Conservation (phyloP, 1,284 basidiomycete species). For the Thecaphora thlaspeos region DNA sequence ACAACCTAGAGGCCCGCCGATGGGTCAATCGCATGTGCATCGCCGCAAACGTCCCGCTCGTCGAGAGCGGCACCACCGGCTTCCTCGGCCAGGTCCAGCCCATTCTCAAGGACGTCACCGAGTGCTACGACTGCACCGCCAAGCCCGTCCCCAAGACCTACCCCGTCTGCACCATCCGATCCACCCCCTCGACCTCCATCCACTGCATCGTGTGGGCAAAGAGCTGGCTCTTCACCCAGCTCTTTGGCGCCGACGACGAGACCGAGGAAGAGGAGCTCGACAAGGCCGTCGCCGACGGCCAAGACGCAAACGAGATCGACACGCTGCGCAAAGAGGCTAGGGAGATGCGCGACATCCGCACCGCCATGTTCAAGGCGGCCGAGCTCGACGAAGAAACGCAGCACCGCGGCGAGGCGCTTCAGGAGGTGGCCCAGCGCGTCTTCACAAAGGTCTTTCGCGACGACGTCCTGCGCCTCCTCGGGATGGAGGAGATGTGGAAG, state of each 20-base stretch:
- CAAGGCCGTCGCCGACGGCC: constrained; percentile 80
- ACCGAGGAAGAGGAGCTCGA: constrained; percentile 68
- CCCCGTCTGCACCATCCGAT: constrained; percentile 96
- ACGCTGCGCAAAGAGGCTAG: constrained; percentile 82
- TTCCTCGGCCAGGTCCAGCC: constrained; percentile 70
- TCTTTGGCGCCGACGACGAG: constrained; percentile 36
- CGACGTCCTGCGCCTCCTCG: constrained; percentile 83
- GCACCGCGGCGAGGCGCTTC: constrained; percentile 15
- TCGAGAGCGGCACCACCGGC: constrained; percentile 95
- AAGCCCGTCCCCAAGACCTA: constrained; percentile 91
- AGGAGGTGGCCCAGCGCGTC: constrained; percentile 69
- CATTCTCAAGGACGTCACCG: constrained; percentile 33
- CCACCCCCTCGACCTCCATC: constrained; percentile 93
- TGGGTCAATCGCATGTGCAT: constrained; percentile 90
- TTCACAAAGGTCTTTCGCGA: constrained; percentile 89
- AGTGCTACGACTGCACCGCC: constrained; percentile 53
- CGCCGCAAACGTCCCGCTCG: constrained; percentile 81
- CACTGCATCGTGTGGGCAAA: constrained; percentile 99
- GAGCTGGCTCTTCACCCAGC: constrained; percentile 77
- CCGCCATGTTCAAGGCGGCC: constrained; percentile 51
- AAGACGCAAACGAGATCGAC: constrained; percentile 86
- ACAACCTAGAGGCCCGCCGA: constrained; percentile 66
- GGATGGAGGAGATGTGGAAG: constrained; percentile 99
- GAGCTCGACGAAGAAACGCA: background rate
- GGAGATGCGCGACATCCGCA: constrained; percentile 79